Percentiles rank a stretch among this genome's conserved stretches.
Evolutionary conservation across 2,329 filamentous ascomycete species (phyloP).

Genomic region (Diaporthe sp.): DNA sequence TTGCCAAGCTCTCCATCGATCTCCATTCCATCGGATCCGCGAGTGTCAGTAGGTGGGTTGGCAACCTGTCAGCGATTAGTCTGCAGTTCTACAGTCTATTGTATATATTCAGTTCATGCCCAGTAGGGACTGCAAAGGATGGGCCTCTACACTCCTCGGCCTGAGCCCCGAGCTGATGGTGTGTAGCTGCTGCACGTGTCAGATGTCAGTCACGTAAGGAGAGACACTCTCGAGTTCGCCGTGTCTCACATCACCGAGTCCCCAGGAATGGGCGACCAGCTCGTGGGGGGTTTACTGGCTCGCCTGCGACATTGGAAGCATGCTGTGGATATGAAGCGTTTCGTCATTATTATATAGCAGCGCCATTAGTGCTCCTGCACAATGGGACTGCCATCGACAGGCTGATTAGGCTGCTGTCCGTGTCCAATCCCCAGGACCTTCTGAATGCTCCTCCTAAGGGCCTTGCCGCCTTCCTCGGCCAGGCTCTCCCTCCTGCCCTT

Average conservation of each 20-base stretch:
- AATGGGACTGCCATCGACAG: constrained; percentile 20
- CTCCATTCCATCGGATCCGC: neutral
- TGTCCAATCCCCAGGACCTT: constrained; percentile 55
- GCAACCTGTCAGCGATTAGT: neutral
- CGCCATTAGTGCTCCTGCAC: constrained; percentile 25
- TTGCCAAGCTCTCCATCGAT: constrained; percentile 5
- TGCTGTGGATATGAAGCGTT: neutral
- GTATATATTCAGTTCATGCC: neutral
- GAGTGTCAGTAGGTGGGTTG: neutral
- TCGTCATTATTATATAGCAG: constrained; percentile 11
- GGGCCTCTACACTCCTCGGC: neutral
- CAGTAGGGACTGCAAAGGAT: neutral
- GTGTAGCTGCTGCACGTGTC: neutral
- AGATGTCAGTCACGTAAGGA: neutral
- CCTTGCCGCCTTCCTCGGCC: constrained; percentile 45
- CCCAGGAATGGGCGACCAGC: neutral
- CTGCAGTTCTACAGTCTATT: neutral
- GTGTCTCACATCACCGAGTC: neutral
- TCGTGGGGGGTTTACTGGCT: neutral
- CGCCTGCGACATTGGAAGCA: neutral
- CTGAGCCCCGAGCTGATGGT: neutral
- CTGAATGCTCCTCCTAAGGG: constrained; percentile 58
- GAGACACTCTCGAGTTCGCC: neutral
- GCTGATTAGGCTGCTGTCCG: constrained; percentile 27
- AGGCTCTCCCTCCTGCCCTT: constrained; percentile 32